Evolutionary conservation across 441 rosid species (phyloP), one percentile per base, ranked within the genome.

Genomic region (Corymbia citriodora): DNA sequence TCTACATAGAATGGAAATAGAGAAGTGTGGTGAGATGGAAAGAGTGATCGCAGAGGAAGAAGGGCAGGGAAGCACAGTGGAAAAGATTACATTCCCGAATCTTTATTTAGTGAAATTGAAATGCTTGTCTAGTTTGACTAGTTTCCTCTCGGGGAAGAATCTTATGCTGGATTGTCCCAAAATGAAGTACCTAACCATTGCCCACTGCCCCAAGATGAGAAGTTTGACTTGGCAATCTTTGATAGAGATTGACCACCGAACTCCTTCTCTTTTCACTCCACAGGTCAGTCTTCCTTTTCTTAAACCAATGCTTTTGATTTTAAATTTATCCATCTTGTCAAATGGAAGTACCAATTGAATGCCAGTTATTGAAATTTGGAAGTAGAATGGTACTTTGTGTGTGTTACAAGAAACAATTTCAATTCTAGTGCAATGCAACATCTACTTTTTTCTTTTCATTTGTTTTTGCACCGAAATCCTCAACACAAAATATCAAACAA

Each of bases 1-100:
- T 25, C 0, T 61, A 25, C 0, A 0, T 7, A 0, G 0, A 1
- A 25, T 59, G 0, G 6, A 25, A 61, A 61, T 61, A 25, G 6
- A 2, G 6, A 7, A 61, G 68, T 61, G 68, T 61, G 68, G 8
- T 27, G 15, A 27, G 8, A 61, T 61, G 68, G 68, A 61, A 61
- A 14, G 68, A 61, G 6, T 61, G n/a, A 61, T 61, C 1, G 31
- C 31, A 61, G 31, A 61, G n/a, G 68, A 61, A 27, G 68, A 61
- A 25, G 31, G n/a, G 6, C 16, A 27, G 0, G 15, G 31, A 61
- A 61, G 68, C 1, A 1, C 0, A 1, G 0, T 61, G 16, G 31
- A 61, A 0, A 61, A 61, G n/a, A 61, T 61, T 25, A 61, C 8
- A 1, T 0, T 61, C 15, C 0, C 4, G 1, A 27, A 1, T 3